These are phyloP conservation scores for Rugiboletus extremiorientalis DNA, from an alignment of 1,284 basidiomycete genomes.

Conservation along the genomic window DNA sequence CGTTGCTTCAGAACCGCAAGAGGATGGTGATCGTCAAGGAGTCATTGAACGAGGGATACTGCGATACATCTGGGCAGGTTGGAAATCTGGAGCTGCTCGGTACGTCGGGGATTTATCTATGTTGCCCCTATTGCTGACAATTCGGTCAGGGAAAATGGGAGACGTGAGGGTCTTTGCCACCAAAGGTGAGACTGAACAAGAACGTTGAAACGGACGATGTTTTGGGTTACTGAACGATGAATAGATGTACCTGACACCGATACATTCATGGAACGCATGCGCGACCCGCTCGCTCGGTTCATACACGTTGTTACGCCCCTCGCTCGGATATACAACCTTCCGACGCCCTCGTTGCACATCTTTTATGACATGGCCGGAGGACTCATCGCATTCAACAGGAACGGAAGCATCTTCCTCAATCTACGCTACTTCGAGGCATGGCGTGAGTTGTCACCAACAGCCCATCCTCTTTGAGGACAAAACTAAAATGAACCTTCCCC, in stretches of 20 bases:
- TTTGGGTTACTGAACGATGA: background rate
- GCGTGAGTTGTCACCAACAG: conserved; percentile 59
- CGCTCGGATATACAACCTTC: conserved; percentile 60
- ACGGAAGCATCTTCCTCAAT: conserved; percentile 89
- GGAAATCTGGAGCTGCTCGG: conserved; percentile 66
- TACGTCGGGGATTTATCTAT: conserved; percentile 26
- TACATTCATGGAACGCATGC: conserved; percentile 51
- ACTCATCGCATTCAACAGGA: conserved; percentile 92
- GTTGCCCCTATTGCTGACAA: background rate
- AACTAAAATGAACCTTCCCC: background rate
- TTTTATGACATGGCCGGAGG: conserved; percentile 85
- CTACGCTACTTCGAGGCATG: conserved; percentile 84
- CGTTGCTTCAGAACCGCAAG: conserved; percentile 61
- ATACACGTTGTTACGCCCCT: conserved; percentile 60
- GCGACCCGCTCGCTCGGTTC: conserved; percentile 65
- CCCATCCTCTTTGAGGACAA: background rate
- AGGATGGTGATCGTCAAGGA: conserved; percentile 77
- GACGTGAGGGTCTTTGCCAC: conserved; percentile 68
- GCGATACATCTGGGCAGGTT: conserved; percentile 71
- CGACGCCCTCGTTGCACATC: conserved; percentile 75
- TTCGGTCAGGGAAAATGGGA: conserved; percentile 55
- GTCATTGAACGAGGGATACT: conserved; percentile 76
- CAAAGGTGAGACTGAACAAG: conserved; percentile 47
- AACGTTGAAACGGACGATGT: background rate
- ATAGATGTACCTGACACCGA: conserved; percentile 55